Base-by-base conservation (phyloP, 2,329 filamentous ascomycete species). In the Tolypocladium tundrense region DNA sequence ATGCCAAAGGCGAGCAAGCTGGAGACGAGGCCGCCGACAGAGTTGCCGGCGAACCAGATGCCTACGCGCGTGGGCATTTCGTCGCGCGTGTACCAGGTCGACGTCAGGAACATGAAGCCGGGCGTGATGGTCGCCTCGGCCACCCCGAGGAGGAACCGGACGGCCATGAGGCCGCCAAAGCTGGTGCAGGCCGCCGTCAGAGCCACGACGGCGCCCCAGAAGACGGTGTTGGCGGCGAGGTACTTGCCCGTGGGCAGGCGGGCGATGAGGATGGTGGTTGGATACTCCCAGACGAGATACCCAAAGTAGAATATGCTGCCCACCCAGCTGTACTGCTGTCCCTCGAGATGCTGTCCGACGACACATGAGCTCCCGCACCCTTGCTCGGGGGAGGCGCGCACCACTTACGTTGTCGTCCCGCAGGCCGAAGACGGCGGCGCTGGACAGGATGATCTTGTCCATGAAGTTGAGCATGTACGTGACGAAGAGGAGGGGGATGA, bases 281-380 rank as follows among this genome's bases (percentile, higher is more conserved):
- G 77, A 58, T 78, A 80, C n/a, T 78, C 74, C 65, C 75, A 78
- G 14, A 72, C 68, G 1, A 83, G 73, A 64, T 81, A 80, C 35
- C 73, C 73, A 35, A 75, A 67, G 64, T 75, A 75, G 53, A 75
- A 71, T 52, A 74, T 68, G 13, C 69, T 71, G 45, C 70, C 67
- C 0, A 91, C 75, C 88, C 88, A 91, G 27, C 79, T 81, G 66
- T 86, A 91, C 72, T 89, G 69, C 50, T 71, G 65, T 48, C 69
- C 72, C 2, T 65, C 58, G 40, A 70, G 67, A 50, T 67, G 53
- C 66, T 66, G 35, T 48, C 31, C 21, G n/a, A 9, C 31, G 48
- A 52, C 10, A 33, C 19, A 10, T 21, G 43, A 48, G 43, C 43
- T 16, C 2, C 24, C 0, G 31, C 8, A n/a, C 45, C 8, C 16